Base-by-base conservation (phyloP, 805 yeast species). In the Saturnispora bothae region DNA sequence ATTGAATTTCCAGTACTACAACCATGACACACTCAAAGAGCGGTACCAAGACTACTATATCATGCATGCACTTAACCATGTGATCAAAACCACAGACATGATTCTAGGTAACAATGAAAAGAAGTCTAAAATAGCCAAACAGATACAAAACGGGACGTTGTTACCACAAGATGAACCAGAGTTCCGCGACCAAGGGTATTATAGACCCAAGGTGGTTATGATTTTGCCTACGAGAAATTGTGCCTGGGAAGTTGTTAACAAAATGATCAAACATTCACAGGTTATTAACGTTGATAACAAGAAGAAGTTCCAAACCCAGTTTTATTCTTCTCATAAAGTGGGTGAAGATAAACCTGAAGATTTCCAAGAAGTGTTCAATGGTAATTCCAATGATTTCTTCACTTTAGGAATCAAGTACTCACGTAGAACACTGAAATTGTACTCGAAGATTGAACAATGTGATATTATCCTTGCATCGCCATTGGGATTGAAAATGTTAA, bases 381-480 rank as follows among this genome's bases (percentile, higher is more conserved):
- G 98, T 12, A 89, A 88, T 61, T 76, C 88, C 12, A 83, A 83
- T 53, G 98, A 92, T 63, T 79, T 83, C 61, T 92, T 92, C 59
- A 80, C 92, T 38, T 49, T 92, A 5, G 97, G 98, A n/a, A 51
- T 84, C 27, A 92, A 89, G 58, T 76, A 86, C 57, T 85, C 96
- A 1, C 71, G 96, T 52, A 89, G 86, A 54, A 71, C 95, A 0
- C 54, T 89, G 41, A 88, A 86, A 58, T 63, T 92, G 25, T 92
- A 81, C 58, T 71, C 95, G 12, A 76, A 84, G 18, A 85, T 85
- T 52, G 83, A 83, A 53, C 74, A 77, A 32, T 78, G 94, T 1
- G 98, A 92, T 60, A 65, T 92, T 14, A 77, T 92, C 12, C 56
- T 92, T 20, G 95, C 95, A 31, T 85, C 96, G 6, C 96, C 98